A percentile compares a stretch with the other conserved stretches of the same genome.
Evolutionary conservation across 805 yeast genomes (phyloP).

Genomic region (Sporopachydermia lactativora): DNA sequence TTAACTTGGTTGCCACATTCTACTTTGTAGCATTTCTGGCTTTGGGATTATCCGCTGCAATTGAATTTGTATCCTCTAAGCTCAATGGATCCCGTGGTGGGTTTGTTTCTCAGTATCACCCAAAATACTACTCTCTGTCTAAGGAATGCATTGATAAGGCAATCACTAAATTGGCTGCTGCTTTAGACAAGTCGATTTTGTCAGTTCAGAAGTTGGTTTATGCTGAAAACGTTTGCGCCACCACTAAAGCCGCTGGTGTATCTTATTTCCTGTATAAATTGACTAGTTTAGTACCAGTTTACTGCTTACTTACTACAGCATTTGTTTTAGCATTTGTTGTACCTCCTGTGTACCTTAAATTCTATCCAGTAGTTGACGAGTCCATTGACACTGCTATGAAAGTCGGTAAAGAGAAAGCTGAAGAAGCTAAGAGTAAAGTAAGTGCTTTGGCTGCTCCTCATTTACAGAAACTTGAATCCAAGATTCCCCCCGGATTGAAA

Average conservation of each 20-base stretch:
- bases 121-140: constrained; percentile 33
- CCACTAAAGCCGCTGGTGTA: constrained; percentile 57
- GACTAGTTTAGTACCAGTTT: constrained; percentile 63
- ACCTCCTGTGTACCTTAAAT: constrained; percentile 60
- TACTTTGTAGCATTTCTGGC: constrained; percentile 47
- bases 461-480: neutral
- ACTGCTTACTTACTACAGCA: constrained; percentile 43
- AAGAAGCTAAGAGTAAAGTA: constrained; percentile 13
- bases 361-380: constrained; percentile 67
- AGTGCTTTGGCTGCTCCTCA: neutral
- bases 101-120: constrained; percentile 61
- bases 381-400: constrained; percentile 21
- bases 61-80: constrained; percentile 63
- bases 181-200: constrained; percentile 30
- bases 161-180: constrained; percentile 25
- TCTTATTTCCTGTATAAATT: constrained; percentile 55
- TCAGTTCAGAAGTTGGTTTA: constrained; percentile 40
- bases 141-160: constrained; percentile 23
- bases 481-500: neutral
- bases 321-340: constrained; percentile 54
- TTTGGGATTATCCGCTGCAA: constrained; percentile 50
- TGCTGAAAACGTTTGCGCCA: constrained; percentile 56
- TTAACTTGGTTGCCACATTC: constrained; percentile 47
- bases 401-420: constrained; percentile 1
- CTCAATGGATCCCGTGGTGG: constrained; percentile 57